Evolutionary conservation across 2,329 filamentous ascomycete genomes (phyloP).

Genomic region (Phaeophleospora eucalypticola): DNA sequence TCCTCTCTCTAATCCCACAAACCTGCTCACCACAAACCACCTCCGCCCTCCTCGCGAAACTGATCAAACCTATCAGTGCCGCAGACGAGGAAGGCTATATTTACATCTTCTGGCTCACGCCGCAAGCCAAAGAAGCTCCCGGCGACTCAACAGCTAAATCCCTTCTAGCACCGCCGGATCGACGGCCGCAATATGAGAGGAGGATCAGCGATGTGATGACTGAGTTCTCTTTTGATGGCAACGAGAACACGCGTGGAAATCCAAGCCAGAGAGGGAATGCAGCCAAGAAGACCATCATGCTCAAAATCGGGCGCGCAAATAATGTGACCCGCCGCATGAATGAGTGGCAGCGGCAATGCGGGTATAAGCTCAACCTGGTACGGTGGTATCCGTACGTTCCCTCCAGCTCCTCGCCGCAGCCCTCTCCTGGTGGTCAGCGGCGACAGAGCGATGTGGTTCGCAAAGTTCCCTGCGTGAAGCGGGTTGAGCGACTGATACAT

Average conservation of each 20-base stretch:
- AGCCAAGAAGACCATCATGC: conserved; percentile 52
- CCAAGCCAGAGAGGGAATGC: neutral
- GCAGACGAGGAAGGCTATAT: conserved; percentile 85
- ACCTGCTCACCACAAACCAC: conserved; percentile 63
- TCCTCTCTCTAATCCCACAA: conserved; percentile 66
- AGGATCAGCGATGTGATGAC: conserved; percentile 33
- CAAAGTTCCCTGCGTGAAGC: conserved; percentile 80
- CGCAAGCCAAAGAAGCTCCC: conserved; percentile 53
- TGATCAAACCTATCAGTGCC: conserved; percentile 69
- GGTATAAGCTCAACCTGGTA: conserved; percentile 79
- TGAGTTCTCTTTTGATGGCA: conserved; percentile 28
- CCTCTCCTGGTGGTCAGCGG: conserved; percentile 29
- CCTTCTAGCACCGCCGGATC: conserved; percentile 26
- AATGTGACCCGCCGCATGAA: conserved; percentile 90
- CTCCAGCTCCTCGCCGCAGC: conserved; percentile 20
- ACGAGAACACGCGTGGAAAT: neutral
- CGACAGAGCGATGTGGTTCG: conserved; percentile 38
- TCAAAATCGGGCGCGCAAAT: conserved; percentile 63
- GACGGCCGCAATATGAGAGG: conserved; percentile 14
- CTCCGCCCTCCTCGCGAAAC: conserved; percentile 68
- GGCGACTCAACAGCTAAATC: conserved; percentile 41
- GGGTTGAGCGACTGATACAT: conserved; percentile 86
- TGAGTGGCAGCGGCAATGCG: conserved; percentile 91
- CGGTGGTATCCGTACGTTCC: conserved; percentile 82
- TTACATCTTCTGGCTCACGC: conserved; percentile 96